phyloP scores from a whole-genome alignment of 129 eudicot genomes.

The Kitagawia praeruptora region DNA sequence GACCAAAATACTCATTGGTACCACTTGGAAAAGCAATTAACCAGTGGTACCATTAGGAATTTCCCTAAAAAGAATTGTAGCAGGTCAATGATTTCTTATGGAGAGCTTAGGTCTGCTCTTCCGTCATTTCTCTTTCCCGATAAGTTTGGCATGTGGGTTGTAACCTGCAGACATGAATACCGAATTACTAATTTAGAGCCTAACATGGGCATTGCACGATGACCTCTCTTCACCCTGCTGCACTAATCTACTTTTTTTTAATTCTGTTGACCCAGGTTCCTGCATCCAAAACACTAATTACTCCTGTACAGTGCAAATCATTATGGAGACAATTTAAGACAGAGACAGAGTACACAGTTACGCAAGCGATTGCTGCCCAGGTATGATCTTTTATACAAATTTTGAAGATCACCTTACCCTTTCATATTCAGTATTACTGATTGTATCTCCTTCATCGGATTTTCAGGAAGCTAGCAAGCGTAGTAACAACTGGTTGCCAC shows the following conservation, averaged over 20 bases:
- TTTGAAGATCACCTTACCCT: neutral
- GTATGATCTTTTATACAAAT: conserved; percentile 19
- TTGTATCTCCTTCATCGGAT: neutral
- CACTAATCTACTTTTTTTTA: neutral
- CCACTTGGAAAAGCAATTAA: no score
- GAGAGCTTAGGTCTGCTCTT: neutral
- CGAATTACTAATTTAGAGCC: neutral
- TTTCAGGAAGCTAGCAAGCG: conserved; percentile 96
- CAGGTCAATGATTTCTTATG: neutral
- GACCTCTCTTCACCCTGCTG: neutral
- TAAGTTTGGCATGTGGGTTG: neutral
- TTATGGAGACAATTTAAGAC: conserved; percentile 84
- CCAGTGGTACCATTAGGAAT: no score
- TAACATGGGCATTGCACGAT: neutral
- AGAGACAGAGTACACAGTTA: conserved; percentile 92
- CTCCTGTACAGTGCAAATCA: conserved; percentile 94
- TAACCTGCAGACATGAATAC: neutral
- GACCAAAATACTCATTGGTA: no score
- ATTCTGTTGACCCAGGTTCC: conserved; percentile 50
- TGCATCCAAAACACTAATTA: conserved; percentile 71
- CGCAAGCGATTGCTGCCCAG: conserved; percentile 90
- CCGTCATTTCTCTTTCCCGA: neutral
- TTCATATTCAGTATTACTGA: neutral
- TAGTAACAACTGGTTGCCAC: conserved; percentile 95
- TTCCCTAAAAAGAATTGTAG: no score